Conservation (phyloP, 2,329 filamentous ascomycete genomes). For the Venturia oleaginea region DNA sequence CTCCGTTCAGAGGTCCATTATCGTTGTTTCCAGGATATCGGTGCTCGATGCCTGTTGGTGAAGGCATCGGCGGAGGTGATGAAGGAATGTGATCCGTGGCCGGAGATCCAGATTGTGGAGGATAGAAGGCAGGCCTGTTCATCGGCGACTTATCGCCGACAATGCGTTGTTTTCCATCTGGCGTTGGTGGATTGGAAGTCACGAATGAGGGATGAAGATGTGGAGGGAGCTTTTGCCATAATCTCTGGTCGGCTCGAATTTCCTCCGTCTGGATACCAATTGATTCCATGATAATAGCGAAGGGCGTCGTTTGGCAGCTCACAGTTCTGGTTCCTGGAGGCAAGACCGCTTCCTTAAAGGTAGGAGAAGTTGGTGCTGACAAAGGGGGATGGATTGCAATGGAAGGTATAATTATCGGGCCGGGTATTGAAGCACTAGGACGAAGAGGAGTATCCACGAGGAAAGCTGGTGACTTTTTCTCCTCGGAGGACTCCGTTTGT, state of each 20-base stretch:
- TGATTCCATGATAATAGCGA: conserved; percentile 40
- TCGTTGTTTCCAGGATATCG: conserved; percentile 71
- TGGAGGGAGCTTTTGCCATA: conserved; percentile 59
- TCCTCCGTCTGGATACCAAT: conserved; percentile 77
- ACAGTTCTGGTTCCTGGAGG: conserved; percentile 75
- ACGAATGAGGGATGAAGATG: conserved; percentile 75
- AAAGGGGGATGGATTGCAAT: conserved; percentile 87
- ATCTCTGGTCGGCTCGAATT: conserved; percentile 72
- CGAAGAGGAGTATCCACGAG: conserved; percentile 23
- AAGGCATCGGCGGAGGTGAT: conserved; percentile 24
- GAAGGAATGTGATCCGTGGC: conserved; percentile 17
- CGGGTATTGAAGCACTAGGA: conserved; percentile 18
- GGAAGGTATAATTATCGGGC: conserved; percentile 56
- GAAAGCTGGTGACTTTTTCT: conserved; percentile 28
- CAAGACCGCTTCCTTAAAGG: conserved; percentile 66
- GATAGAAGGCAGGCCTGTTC: neutral
- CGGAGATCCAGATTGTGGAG: conserved; percentile 14
- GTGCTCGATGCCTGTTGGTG: conserved; percentile 40
- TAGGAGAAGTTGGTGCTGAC: conserved; percentile 60
- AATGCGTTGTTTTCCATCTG: conserved; percentile 20
- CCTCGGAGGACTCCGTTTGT: conserved; percentile 43
- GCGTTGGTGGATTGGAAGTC: conserved; percentile 40
- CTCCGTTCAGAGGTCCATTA: conserved; percentile 56
- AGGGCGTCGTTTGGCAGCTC: conserved; percentile 63
- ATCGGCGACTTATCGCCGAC: conserved; percentile 7